Base-by-base conservation (phyloP, 176 grass and related monocot genomes). In the Leersia perrieri region DNA sequence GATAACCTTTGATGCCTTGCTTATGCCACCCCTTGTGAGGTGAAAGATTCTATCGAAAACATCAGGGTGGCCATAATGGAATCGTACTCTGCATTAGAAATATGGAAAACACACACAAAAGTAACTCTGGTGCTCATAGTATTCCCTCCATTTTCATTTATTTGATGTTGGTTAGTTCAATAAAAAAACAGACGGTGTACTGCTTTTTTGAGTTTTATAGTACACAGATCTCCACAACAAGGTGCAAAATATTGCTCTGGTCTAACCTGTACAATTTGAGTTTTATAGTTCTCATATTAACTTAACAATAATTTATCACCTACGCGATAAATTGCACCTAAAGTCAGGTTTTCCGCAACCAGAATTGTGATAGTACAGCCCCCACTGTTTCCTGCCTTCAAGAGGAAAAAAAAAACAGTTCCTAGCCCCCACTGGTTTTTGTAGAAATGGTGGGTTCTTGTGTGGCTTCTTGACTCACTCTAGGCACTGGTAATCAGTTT, bases 11-110 rank as follows among this genome's bases (percentile, higher is more conserved):
- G 91, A 93, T 38, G 91, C 81, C 35, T 93, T 93, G 75, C 91
- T 93, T 68, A 93, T 90, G 68, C 91, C 91, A 82, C 88, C 91
- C 72, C 91, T 93, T 57, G 91, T 93, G n/a, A 90, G 73, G 70
- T 93, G 88, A 82, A 93, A 93, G 44, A 90, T 84, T 79, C 91
- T 90, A 85, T 93, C 88, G 8, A 93, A 93, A 77, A 93, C 91
- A 88, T 93, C 91, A 79, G 91, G 88, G 42, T 93, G 91, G 22
- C 91, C 91, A 85, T 93, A 93, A 82, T 93, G 91, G 70, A 93
- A 93, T 72, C 88, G 73, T 33, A 93, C 82, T 75, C 88, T 93
- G 88, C 32, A 82, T 70, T 11, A 83, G 20, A 83, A 34, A 72
- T 42, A 44, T 69, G 41, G 44, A 58, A 25, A 62, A 33, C 13